phyloP scores from a whole-genome alignment of 2,329 filamentous ascomycete species.

The Madurella mycetomatis region DNA sequence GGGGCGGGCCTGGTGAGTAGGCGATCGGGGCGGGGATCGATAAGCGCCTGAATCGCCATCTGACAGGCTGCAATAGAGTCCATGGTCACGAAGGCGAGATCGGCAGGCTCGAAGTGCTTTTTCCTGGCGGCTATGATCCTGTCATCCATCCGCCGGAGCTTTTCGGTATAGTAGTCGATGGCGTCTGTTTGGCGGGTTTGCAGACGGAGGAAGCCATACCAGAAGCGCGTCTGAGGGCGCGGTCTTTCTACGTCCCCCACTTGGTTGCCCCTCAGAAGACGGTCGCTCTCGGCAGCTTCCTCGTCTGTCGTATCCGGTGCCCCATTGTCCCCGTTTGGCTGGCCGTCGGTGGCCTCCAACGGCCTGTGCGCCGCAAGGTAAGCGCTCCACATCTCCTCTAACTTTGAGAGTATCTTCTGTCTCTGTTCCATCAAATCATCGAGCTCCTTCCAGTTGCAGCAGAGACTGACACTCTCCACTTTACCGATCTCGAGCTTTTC shows the following conservation, averaged over 20 bases:
- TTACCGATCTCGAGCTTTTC: conserved; percentile 85
- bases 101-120: conserved; percentile 71
- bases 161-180: conserved; percentile 91
- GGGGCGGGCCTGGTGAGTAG: conserved; percentile 83
- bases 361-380: conserved; percentile 57
- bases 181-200: conserved; percentile 74
- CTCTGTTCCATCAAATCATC: conserved; percentile 70
- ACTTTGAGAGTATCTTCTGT: conserved; percentile 58
- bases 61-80: conserved; percentile 88
- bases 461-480: conserved; percentile 82
- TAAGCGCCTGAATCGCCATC: conserved; percentile 92
- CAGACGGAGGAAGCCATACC: conserved; percentile 72
- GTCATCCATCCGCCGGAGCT: conserved; percentile 72
- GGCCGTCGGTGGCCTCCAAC: conserved; percentile 36
- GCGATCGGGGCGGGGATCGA: conserved; percentile 83
- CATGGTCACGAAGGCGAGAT: conserved; percentile 95
- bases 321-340: conserved; percentile 14
- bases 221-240: conserved; percentile 67
- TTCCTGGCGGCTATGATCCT: conserved; percentile 65
- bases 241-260: conserved; percentile 42
- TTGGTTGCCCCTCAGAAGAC: conserved; percentile 50
- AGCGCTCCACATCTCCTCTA: conserved; percentile 81
- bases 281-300: conserved; percentile 52
- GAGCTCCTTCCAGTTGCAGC: conserved; percentile 78
- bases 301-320: conserved; percentile 36